These are phyloP conservation scores for Polymyxa betae DNA, from an alignment of 208 protist genomes.

Conservation along the genomic window DNA sequence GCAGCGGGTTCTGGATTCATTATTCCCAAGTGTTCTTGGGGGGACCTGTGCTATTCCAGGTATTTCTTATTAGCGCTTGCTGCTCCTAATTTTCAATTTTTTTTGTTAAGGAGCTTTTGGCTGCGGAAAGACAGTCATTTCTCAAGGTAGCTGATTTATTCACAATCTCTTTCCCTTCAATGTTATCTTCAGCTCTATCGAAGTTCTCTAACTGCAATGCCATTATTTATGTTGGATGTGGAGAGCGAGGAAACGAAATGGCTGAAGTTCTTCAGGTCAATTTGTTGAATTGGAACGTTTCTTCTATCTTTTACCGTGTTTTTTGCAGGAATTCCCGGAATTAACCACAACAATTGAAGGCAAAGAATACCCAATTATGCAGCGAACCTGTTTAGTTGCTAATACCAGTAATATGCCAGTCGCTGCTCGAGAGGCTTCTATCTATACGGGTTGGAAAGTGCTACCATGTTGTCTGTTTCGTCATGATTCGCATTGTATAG, in stretches of 20 bases:
- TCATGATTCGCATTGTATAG: too few species aligned
- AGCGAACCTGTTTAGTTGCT: slow-evolving; percentile 98
- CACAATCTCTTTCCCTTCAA: too few species aligned
- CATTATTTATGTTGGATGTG: slow-evolving; percentile 99
- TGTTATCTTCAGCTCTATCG: too few species aligned
- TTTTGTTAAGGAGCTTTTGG: too few species aligned
- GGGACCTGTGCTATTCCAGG: slow-evolving; percentile 99
- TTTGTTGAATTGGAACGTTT: too few species aligned
- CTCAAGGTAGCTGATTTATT: too few species aligned
- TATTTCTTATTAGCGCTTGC: too few species aligned
- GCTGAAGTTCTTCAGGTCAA: slow-evolving; percentile 94
- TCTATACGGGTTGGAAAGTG: too few species aligned
- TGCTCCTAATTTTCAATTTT: too few species aligned
- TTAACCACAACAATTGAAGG: slow-evolving; percentile 86
- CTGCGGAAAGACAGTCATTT: slow-evolving; percentile 99
- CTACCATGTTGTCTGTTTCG: too few species aligned
- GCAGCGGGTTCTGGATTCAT: slow-evolving; percentile 95
- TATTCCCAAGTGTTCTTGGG: slow-evolving; percentile 98
- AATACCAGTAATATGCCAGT: slow-evolving; percentile 99
- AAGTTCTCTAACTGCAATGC: slow-evolving; percentile 99
- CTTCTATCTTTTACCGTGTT: too few species aligned
- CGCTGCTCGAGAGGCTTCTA: slow-evolving; percentile 99
- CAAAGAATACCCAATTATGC: slow-evolving; percentile 97
- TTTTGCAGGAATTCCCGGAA: slow-evolving; percentile 96
- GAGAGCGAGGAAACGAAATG: slow-evolving; percentile 99